These are phyloP conservation scores for Ceratocystis cubensis DNA, from an alignment of 2,329 filamentous ascomycete genomes.

Conservation along the genomic window DNA sequence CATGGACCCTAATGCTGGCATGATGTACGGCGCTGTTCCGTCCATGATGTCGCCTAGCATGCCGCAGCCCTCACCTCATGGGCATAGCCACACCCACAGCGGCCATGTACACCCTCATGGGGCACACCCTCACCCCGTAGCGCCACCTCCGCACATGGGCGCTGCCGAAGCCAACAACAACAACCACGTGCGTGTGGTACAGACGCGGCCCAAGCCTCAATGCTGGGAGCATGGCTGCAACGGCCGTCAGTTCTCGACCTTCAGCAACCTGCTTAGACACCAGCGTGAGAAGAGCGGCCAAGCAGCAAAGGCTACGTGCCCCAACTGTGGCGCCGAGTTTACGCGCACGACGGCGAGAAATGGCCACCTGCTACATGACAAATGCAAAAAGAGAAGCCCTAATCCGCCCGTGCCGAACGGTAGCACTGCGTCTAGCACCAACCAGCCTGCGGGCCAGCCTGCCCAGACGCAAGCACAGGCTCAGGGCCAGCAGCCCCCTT, in stretches of 20 bases:
- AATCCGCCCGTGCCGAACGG: conserved; percentile 8
- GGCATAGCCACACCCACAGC: conserved; percentile 26
- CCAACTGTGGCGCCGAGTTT: conserved; percentile 85
- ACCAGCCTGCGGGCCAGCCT: neutral
- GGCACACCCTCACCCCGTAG: conserved; percentile 13
- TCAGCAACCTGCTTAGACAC: conserved; percentile 85
- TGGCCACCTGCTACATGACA: conserved; percentile 73
- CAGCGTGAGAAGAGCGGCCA: conserved; percentile 91
- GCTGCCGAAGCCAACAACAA: conserved; percentile 17
- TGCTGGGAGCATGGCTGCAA: conserved; percentile 98
- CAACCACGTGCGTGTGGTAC: conserved; percentile 53
- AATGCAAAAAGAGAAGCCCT: conserved; percentile 57
- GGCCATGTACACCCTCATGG: conserved; percentile 27
- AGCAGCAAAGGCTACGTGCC: conserved; percentile 76
- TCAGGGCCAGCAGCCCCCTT: conserved; percentile 1
- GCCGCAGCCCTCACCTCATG: conserved; percentile 17
- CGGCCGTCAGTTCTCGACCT: conserved; percentile 87
- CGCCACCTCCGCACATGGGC: conserved; percentile 17
- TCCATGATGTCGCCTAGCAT: conserved; percentile 21
- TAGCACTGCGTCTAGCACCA: conserved; percentile 7
- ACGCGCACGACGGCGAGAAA: conserved; percentile 80
- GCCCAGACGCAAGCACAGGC: neutral
- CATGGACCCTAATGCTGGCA: conserved; percentile 17
- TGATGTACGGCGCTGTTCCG: conserved; percentile 20
- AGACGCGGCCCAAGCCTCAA: conserved; percentile 77